Percentiles rank a stretch among this genome's conserved stretches.
These are phyloP conservation scores for Eimeria mitis DNA, from an alignment of 169 alveolate genomes.

Conservation along the genomic window DNA sequence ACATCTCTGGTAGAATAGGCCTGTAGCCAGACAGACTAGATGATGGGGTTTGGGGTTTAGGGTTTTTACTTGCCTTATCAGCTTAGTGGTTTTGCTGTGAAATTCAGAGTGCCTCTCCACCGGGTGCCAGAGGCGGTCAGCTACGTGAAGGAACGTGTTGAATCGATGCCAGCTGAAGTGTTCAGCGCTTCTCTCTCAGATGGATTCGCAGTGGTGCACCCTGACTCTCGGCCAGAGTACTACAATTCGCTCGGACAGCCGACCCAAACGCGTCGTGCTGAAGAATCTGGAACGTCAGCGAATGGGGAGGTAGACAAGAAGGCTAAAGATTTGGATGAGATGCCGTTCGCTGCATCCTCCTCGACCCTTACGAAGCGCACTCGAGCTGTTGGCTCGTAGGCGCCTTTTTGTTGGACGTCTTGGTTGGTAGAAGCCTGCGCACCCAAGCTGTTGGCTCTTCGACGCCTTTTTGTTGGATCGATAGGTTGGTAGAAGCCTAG, in stretches of 20 bases:
- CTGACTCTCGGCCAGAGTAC: conserved; percentile 49
- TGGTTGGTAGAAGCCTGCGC: not conserved
- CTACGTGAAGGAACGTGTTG: conserved; percentile 68
- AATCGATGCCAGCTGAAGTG: conserved; percentile 68
- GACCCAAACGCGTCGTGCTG: conserved; percentile 30
- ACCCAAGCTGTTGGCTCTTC: conserved; percentile 64
- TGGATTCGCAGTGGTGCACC: conserved; percentile 55
- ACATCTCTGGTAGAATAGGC: not conserved
- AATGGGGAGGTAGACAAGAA: conserved; percentile 57
- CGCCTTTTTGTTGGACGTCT: not conserved
- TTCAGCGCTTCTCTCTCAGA: conserved; percentile 68
- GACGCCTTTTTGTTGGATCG: not conserved
- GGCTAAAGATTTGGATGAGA: conserved; percentile 53
- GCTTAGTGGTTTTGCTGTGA: not conserved
- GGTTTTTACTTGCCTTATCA: not conserved
- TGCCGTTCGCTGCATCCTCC: conserved; percentile 59
- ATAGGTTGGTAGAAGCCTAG: not conserved
- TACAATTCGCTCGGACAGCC: conserved; percentile 57
- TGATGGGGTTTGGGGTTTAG: no score
- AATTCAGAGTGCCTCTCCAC: conserved; percentile 66
- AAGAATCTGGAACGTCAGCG: conserved; percentile 38
- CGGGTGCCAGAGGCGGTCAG: conserved; percentile 71
- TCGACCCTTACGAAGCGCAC: conserved; percentile 71
- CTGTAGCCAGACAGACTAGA: not conserved
- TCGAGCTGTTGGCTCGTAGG: conserved; percentile 61